A percentile compares a stretch with the other conserved stretches of the same genome.
phyloP scores from a whole-genome alignment of 2,329 filamentous ascomycete genomes.

The Lojkania enalia region DNA sequence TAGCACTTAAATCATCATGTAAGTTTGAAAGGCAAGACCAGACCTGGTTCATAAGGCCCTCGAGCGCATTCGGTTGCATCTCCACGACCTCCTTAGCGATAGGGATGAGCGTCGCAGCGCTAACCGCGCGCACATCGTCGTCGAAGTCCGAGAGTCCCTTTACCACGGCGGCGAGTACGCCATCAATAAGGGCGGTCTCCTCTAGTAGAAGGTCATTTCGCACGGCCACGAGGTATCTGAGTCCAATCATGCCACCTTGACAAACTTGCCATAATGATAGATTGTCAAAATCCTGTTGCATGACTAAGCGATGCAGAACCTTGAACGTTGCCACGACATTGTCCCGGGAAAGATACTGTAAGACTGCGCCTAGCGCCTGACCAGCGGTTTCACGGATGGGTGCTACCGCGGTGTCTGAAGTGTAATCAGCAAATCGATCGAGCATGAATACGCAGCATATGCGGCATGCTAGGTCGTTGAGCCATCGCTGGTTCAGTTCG shows the following conservation, averaged over 20 bases:
- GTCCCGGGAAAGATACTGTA: conserved; percentile 77
- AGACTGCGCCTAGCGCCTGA: conserved; percentile 85
- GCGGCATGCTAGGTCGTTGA: conserved; percentile 93
- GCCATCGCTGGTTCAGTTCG: conserved; percentile 76
- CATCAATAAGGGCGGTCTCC: conserved; percentile 85
- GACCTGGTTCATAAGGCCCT: conserved; percentile 86
- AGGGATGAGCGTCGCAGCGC: conserved; percentile 93
- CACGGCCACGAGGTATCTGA: conserved; percentile 93
- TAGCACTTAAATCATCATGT: conserved; percentile 95
- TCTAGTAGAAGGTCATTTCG: conserved; percentile 87
- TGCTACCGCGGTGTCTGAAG: conserved; percentile 94
- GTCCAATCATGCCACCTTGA: conserved; percentile 95
- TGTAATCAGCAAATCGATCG: conserved; percentile 96
- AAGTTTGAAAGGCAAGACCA: conserved; percentile 97
- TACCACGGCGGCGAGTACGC: conserved; percentile 89
- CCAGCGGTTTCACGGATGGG: conserved; percentile 95
- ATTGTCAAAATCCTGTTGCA: conserved; percentile 79
- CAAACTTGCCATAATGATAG: conserved; percentile 89
- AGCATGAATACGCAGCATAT: conserved; percentile 96
- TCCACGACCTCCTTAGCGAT: conserved; percentile 94
- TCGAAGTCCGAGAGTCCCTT: conserved; percentile 88
- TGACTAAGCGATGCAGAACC: conserved; percentile 85
- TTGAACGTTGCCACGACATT: conserved; percentile 85
- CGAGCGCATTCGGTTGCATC: conserved; percentile 75
- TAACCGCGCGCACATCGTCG: conserved; percentile 95